Evolutionary conservation across 345 rosid species (phyloP).

Genomic region (Populus euphratica): DNA sequence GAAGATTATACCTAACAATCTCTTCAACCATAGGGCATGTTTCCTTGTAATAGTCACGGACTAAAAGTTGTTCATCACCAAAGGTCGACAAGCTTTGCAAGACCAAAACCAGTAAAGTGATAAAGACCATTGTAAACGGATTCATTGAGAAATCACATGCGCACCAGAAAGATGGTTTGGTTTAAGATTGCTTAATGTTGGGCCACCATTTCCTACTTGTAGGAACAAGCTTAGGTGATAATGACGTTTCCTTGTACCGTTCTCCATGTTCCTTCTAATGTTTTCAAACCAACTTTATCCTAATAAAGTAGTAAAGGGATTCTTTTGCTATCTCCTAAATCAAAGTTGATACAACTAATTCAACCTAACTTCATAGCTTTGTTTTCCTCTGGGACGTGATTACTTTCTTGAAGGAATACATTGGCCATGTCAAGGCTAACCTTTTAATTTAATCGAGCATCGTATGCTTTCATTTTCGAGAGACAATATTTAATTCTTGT

Average conservation of each 20-base stretch:
- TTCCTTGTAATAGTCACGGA: constrained; percentile 60
- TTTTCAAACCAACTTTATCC: constrained; percentile 36
- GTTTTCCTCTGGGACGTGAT: neutral
- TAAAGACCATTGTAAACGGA: constrained; percentile 13
- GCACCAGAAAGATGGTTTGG: too few species aligned
- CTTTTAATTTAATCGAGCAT: neutral
- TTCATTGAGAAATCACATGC: constrained; percentile 20
- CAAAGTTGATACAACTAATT: constrained; percentile 48
- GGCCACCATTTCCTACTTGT: neutral
- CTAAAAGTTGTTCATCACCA: constrained; percentile 34
- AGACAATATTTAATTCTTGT: too few species aligned
- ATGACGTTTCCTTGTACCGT: constrained; percentile 9
- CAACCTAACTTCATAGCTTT: constrained; percentile 9
- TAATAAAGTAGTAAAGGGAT: neutral
- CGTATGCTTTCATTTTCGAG: too few species aligned
- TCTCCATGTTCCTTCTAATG: neutral
- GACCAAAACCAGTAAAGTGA: constrained; percentile 22
- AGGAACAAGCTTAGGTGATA: neutral
- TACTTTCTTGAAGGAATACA: too few species aligned
- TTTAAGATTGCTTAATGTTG: too few species aligned
- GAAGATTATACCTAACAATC: constrained; percentile 52
- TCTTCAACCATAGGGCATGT: constrained; percentile 70
- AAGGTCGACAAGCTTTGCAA: constrained; percentile 12
- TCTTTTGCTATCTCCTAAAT: constrained; percentile 9
- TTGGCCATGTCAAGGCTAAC: too few species aligned